A percentile compares a stretch with the other conserved stretches of the same genome.
phyloP scores from a whole-genome alignment of 2,329 filamentous ascomycete species.

The Biscogniauxia marginata region DNA sequence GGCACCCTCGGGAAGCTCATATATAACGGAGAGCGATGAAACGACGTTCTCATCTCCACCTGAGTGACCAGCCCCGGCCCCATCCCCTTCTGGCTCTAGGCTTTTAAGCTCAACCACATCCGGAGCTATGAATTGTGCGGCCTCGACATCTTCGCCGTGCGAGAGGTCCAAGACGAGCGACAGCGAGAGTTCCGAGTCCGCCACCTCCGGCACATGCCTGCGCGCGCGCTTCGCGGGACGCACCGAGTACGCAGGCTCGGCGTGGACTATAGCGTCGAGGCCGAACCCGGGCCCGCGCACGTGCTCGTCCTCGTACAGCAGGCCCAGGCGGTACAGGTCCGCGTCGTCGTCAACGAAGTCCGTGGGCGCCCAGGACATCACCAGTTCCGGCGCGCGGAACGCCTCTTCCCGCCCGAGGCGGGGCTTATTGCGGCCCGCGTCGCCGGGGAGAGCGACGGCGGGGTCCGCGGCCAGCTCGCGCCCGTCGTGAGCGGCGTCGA shows the following conservation, averaged over 20 bases:
- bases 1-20: constrained; percentile 22
- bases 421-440: constrained; percentile 17
- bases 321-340: constrained; percentile 26
- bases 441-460: constrained; percentile 20
- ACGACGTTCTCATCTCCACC: constrained; percentile 3
- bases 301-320: constrained; percentile 27
- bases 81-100: not conserved
- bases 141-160: no score
- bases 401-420: constrained; percentile 29
- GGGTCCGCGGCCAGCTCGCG: constrained; percentile 16
- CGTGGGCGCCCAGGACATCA: constrained; percentile 10
- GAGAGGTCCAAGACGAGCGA: no score
- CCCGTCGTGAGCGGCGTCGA: constrained; percentile 11
- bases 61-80: not conserved
- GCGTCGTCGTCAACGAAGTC: constrained; percentile 24
- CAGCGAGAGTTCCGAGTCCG: constrained; percentile 12
- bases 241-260: constrained; percentile 25
- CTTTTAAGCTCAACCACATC: no score
- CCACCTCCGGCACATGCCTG: constrained; percentile 10
- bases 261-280: constrained; percentile 24
- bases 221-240: constrained; percentile 22
- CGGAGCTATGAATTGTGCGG: no score
- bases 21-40: constrained; percentile 17
- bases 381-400: constrained; percentile 22
- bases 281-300: constrained; percentile 20